Evolutionary conservation across 441 rosid species (phyloP).

Genomic region (Lepidium campestre): DNA sequence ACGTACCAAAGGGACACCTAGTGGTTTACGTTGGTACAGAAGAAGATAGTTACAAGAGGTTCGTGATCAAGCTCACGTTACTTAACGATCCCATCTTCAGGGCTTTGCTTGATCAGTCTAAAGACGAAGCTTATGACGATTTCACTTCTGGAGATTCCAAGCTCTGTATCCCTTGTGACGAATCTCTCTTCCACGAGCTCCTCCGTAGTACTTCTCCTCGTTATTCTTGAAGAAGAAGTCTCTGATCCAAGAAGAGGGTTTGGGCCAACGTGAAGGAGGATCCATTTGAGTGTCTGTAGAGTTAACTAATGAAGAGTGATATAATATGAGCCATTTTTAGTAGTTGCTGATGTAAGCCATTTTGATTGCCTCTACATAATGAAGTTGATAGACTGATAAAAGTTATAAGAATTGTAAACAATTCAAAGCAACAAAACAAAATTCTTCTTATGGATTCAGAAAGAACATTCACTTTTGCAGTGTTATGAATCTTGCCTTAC

Average conservation of each 20-base stretch:
- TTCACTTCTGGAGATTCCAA: constrained; percentile 27
- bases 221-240: constrained; percentile 7
- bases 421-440: not conserved
- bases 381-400: not conserved
- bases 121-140: constrained; percentile 25
- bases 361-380: not conserved
- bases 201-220: constrained; percentile 20
- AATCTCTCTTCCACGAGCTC: constrained; percentile 23
- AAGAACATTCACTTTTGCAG: not conserved
- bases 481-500: constrained; percentile 16
- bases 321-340: not conserved
- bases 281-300: not conserved
- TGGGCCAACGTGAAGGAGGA: not conserved
- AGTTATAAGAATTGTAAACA: not conserved
- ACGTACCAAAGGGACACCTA: constrained; percentile 31
- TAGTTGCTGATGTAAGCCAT: not conserved
- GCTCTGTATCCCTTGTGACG: constrained; percentile 26
- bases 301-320: not conserved
- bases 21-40: constrained; percentile 32
- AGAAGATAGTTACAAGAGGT: constrained; percentile 24
- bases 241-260: not conserved
- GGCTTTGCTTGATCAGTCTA: constrained; percentile 29
- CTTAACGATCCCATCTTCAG: constrained; percentile 26
- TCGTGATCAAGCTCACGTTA: constrained; percentile 26
- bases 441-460: not conserved